Base-by-base conservation (phyloP, 1,284 basidiomycete species). In the Trametes versicolor region DNA sequence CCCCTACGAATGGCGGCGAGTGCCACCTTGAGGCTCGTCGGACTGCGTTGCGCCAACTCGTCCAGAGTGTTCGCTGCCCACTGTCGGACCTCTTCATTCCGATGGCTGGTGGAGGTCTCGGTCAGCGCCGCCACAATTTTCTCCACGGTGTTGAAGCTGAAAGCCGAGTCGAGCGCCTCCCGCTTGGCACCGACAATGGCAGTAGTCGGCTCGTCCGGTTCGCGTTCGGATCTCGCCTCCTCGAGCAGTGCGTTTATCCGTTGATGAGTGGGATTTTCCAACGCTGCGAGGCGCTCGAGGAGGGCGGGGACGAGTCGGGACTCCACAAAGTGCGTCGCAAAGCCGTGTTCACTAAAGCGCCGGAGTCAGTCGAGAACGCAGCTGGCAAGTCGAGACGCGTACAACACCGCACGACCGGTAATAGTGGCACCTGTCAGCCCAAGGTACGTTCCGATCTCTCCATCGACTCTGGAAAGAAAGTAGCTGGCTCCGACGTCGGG, bases 401-500 rank as follows among this genome's bases (percentile, higher is more conserved):
- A 96, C 94, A 94, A 97, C 53, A 92, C 92, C 29, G 89, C 92
- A 69, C 94, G 85, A 23, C 96, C 96, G 63, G 76, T 82, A 60
- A 98, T 69, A 5, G 82, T 84, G 65, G 90, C 86, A 15, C 93
- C 91, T 5, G 97, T 99, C 72, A 99, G 80, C n/a, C 91, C 94
- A 61, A 99, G 87, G 82, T 98, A 99, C 21, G 94, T 93, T 47
- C 98, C 98, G 60, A 99, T 77, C 70, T 94, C 85, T 17, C 98
- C 98, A 76, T 99, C 98, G 62, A 99, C 81, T 70, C 92, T 87
- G 32, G 96, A 90, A 59, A 99, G 83, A 80, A 96, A 96, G 80
- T 92, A 93, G 71, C 89, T 96, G 48, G 93, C 93, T 41, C 98
- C 98, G 55, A 99, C 97, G 78, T 97, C 95, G 34, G 95, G 96